Percentiles rank a stretch among this genome's conserved stretches.
Conservation (phyloP, 108 stramenopile species). For the Skeletonema tropicum region DNA sequence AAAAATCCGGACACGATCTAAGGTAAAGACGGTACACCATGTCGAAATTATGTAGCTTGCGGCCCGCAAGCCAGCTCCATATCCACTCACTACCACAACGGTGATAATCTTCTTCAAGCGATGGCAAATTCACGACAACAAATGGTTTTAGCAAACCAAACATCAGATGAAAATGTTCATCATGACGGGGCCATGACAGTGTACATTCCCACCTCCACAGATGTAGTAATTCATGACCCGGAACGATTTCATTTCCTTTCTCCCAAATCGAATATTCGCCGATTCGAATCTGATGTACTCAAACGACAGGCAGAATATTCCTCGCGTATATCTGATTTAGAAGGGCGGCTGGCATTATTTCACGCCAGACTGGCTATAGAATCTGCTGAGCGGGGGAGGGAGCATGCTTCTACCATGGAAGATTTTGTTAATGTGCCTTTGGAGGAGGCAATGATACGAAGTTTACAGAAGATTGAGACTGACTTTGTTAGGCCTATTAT, state of each 20-base stretch:
- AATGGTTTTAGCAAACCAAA: too few relatives aligned
- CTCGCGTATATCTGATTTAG: conserved; percentile 37
- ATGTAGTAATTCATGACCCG: neutral
- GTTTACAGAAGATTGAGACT: conserved; percentile 25
- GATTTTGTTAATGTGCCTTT: conserved; percentile 36
- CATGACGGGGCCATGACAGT: neutral
- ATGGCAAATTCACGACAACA: neutral
- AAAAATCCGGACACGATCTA: too few relatives aligned
- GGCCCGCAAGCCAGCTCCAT: too few relatives aligned
- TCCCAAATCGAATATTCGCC: conserved; percentile 23
- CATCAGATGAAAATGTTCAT: neutral
- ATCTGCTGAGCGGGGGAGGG: conserved; percentile 36
- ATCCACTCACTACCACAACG: too few relatives aligned
- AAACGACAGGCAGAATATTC: conserved; percentile 43
- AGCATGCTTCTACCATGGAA: conserved; percentile 35
- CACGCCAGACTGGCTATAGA: conserved; percentile 41
- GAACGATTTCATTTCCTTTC: conserved; percentile 16
- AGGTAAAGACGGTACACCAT: too few relatives aligned
- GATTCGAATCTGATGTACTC: conserved; percentile 36
- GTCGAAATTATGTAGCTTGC: too few relatives aligned
- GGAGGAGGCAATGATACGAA: conserved; percentile 29
- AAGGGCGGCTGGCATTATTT: conserved; percentile 37
- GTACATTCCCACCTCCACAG: neutral
- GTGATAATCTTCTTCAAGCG: too few relatives aligned
- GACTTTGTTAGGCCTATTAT: conserved; percentile 37